Evolutionary conservation across 139 green algal species (phyloP).

Genomic region (Picochlorum costavermella): DNA sequence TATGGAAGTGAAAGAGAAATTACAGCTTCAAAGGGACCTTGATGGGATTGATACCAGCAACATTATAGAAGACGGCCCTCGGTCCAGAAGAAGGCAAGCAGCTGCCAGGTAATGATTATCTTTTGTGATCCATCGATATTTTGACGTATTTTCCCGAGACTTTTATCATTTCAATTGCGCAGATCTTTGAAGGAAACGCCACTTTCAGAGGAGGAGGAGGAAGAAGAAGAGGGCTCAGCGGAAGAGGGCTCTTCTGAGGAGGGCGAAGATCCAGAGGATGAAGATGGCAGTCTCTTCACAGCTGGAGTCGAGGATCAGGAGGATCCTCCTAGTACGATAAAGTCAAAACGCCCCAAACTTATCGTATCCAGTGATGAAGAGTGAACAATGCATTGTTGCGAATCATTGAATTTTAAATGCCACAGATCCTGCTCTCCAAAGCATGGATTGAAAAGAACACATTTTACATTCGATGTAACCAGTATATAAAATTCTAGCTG

Average conservation of each 20-base stretch:
- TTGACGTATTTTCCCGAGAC: background rate
- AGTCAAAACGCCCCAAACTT: background rate
- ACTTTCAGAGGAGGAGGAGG: too few species aligned
- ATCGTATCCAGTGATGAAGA: background rate
- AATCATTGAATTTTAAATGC: too few species aligned
- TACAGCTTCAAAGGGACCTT: slow-evolving; percentile 48
- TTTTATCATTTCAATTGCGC: too few species aligned
- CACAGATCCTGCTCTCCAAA: too few species aligned
- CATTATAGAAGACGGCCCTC: slow-evolving; percentile 45
- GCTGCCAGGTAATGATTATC: slow-evolving; percentile 16
- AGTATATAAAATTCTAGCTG: too few species aligned
- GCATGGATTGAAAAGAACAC: too few species aligned
- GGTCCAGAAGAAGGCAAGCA: slow-evolving; percentile 22
- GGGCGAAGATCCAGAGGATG: background rate
- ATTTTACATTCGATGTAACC: too few species aligned
- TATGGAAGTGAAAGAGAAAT: slow-evolving; percentile 17
- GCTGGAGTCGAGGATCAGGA: background rate
- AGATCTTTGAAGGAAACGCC: too few species aligned
- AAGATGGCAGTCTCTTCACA: background rate
- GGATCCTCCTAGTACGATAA: background rate
- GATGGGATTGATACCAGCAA: slow-evolving; percentile 71
- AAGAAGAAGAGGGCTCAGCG: too few species aligned
- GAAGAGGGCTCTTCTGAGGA: too few species aligned
- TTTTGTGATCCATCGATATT: background rate
- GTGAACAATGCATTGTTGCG: too few species aligned